Conservation (phyloP, 192 early-diverging fungal genomes). For the Phycomyces blakesleeanus region DNA sequence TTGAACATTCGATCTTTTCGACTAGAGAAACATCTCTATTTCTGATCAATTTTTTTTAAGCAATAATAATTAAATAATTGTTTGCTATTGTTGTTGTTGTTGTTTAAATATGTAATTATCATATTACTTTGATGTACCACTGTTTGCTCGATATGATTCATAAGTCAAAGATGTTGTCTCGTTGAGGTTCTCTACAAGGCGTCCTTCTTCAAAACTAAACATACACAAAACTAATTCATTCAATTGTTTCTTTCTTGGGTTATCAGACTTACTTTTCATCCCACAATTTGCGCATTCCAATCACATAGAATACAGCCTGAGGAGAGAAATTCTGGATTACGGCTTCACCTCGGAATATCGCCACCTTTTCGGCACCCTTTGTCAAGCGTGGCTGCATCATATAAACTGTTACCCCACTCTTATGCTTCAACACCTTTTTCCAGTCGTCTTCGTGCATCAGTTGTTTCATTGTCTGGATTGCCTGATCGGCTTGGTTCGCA, state of each 20-base stretch:
- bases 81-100: too few species aligned
- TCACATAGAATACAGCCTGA: conserved; percentile 50
- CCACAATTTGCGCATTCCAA: conserved; percentile 54
- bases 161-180: conserved; percentile 43
- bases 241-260: neutral
- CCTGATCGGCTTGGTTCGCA: conserved; percentile 46
- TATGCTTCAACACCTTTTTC: conserved; percentile 54
- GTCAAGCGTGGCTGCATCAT: conserved; percentile 30
- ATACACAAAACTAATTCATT: neutral
- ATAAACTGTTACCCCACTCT: conserved; percentile 47
- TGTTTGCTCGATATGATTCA: conserved; percentile 35
- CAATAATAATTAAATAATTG: neutral
- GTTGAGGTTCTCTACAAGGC: conserved; percentile 36
- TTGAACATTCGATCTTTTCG: conserved; percentile 44
- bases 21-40: conserved; percentile 41
- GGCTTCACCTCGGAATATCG: conserved; percentile 48
- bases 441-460: conserved; percentile 40
- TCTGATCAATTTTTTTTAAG: conserved; percentile 13
- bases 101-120: too few species aligned
- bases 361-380: conserved; percentile 39
- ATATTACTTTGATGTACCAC: conserved; percentile 39
- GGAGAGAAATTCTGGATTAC: conserved; percentile 46
- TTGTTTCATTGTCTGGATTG: conserved; percentile 42
- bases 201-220: conserved; percentile 37
- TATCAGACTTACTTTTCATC: conserved; percentile 41